These are phyloP conservation scores for Tremella mesenterica DNA, from an alignment of 768 basidiomycete species.

Conservation along the genomic window DNA sequence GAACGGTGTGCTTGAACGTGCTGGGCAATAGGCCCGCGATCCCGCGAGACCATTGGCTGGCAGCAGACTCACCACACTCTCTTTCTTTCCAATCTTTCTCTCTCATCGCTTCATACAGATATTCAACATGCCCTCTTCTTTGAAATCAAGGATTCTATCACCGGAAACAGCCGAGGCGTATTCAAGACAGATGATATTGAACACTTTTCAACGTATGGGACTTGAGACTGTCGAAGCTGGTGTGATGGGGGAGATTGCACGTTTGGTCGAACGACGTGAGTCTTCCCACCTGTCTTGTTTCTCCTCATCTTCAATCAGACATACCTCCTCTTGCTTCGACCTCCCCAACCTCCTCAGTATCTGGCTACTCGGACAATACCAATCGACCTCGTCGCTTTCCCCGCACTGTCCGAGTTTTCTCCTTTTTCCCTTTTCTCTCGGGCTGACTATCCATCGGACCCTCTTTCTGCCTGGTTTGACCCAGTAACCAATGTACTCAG, in stretches of 20 bases:
- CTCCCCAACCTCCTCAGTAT: background rate
- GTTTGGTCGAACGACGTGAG: slow-evolving; percentile 27
- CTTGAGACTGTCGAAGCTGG: slow-evolving; percentile 35
- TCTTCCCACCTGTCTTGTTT: too few relatives aligned
- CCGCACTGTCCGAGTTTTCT: background rate
- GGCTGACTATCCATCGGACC: background rate
- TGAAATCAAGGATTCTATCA: too few relatives aligned
- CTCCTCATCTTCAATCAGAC: background rate
- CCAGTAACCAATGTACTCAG: too few relatives aligned
- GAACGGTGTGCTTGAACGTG: too few relatives aligned
- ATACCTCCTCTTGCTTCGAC: slow-evolving; percentile 1
- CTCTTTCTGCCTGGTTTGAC: too few relatives aligned
- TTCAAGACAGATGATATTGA: slow-evolving; percentile 18
- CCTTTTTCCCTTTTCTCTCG: background rate
- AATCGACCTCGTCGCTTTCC: background rate
- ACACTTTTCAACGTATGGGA: slow-evolving; percentile 19
- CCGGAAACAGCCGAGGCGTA: too few relatives aligned
- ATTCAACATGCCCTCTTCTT: too few relatives aligned
- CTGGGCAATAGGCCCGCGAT: too few relatives aligned
- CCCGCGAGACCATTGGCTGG: too few relatives aligned
- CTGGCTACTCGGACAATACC: background rate
- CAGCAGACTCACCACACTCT: too few relatives aligned
- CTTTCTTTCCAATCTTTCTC: too few relatives aligned
- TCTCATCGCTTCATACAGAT: too few relatives aligned
- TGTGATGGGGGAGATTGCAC: slow-evolving; percentile 28